phyloP scores from a whole-genome alignment of 192 early-diverging fungal genomes.

The Rhizoclosmatium sp. region DNA sequence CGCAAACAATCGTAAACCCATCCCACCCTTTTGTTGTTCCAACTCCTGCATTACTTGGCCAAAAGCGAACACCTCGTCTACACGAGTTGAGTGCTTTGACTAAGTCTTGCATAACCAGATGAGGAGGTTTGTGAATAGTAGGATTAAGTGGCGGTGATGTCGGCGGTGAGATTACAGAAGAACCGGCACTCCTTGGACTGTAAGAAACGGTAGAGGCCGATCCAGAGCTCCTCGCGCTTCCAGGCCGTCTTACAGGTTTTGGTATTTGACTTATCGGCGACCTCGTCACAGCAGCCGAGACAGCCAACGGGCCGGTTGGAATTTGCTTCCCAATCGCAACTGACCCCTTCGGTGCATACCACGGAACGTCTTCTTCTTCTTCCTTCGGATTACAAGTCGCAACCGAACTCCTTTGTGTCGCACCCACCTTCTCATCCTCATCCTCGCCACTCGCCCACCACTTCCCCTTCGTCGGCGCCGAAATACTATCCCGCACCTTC shows the following conservation, averaged over 20 bases:
- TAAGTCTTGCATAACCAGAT: slow-evolving; percentile 15
- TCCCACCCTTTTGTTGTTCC: not conserved
- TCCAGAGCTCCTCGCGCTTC: not conserved
- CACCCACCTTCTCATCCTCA: not conserved
- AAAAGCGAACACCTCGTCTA: slow-evolving; percentile 9
- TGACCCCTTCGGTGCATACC: too few species aligned
- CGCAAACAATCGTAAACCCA: slow-evolving; percentile 13
- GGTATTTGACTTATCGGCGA: not conserved
- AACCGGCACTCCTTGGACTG: too few species aligned
- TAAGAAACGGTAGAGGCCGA: not conserved
- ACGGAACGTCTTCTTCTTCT: too few species aligned
- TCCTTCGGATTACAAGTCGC: too few species aligned
- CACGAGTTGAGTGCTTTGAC: not conserved
- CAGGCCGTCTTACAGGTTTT: not conserved
- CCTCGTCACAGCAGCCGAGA: not conserved
- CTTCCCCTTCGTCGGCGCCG: not conserved
- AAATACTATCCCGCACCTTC: not conserved
- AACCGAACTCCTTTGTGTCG: too few species aligned
- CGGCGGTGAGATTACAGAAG: not conserved
- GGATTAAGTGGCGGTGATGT: not conserved
- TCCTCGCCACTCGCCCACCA: not conserved
- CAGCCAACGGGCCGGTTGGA: not conserved
- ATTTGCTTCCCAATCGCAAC: too few species aligned
- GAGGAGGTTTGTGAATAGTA: not conserved
- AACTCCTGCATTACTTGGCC: not conserved